A percentile compares a stretch with the other conserved stretches of the same genome.
phyloP scores from a whole-genome alignment of 1,284 basidiomycete genomes.

The Cryptococcus sp. region DNA sequence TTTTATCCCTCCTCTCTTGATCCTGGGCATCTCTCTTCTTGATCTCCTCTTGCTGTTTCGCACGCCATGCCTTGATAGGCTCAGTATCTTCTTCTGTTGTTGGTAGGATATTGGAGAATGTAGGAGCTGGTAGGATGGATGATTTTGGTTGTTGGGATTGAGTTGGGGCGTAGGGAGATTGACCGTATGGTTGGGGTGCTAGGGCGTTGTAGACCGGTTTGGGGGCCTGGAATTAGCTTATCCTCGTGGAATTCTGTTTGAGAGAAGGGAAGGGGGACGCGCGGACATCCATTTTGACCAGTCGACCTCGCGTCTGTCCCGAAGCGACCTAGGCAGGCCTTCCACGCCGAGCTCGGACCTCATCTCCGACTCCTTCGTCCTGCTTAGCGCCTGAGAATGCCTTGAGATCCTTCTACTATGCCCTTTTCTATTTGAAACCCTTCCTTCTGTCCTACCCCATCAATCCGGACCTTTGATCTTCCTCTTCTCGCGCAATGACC shows the following conservation, averaged over 20 bases:
- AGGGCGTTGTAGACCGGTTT: constrained; percentile 46
- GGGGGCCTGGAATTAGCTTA: constrained; percentile 25
- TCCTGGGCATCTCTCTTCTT: constrained; percentile 72
- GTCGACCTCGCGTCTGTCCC: too few relatives aligned
- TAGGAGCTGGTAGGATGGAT: constrained; percentile 59
- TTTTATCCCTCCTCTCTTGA: constrained; percentile 75
- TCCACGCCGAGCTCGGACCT: too few relatives aligned
- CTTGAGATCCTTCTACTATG: too few relatives aligned
- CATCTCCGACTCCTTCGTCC: too few relatives aligned
- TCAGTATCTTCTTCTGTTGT: constrained; percentile 74
- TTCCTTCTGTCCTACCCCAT: too few relatives aligned
- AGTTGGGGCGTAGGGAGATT: constrained; percentile 45
- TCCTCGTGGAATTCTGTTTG: not conserved
- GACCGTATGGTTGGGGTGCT: constrained; percentile 40
- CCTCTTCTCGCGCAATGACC: too few relatives aligned
- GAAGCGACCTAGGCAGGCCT: too few relatives aligned
- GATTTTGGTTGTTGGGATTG: constrained; percentile 49
- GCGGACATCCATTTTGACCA: too few relatives aligned
- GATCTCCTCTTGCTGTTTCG: constrained; percentile 81
- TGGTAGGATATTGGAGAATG: constrained; percentile 40
- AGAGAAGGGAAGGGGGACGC: too few relatives aligned
- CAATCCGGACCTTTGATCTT: too few relatives aligned
- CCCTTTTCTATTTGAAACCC: too few relatives aligned
- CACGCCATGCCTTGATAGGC: constrained; percentile 85
- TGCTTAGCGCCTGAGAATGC: too few relatives aligned